These are phyloP conservation scores for Fraxinus sp. DNA, from an alignment of 305 asterid genomes.

Conservation along the genomic window DNA sequence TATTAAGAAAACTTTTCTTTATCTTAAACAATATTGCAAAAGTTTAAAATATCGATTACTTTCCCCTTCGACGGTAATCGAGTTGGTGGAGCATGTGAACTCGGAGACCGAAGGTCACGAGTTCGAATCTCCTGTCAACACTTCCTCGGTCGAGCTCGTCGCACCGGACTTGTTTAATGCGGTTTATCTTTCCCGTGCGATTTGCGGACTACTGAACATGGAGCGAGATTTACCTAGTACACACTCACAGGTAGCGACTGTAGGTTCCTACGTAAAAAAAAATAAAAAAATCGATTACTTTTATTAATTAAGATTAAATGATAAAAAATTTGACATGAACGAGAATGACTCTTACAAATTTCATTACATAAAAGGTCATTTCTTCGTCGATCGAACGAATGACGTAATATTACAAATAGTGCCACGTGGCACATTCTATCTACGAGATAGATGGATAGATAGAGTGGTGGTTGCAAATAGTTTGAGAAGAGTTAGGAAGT, in stretches of 20 bases:
- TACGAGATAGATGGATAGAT: constrained; percentile 5
- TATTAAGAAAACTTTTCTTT: neutral
- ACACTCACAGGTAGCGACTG: no score
- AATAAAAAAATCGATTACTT: no score
- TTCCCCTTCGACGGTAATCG: no score
- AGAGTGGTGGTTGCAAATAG: constrained; percentile 30
- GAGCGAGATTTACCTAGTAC: no score
- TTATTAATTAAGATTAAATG: neutral
- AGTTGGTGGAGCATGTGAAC: no score
- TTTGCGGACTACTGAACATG: no score
- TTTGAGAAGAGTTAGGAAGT: constrained; percentile 36
- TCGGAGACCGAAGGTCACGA: no score
- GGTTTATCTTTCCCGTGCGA: no score
- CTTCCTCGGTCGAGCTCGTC: no score
- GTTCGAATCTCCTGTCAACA: no score
- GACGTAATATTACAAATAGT: neutral
- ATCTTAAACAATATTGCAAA: neutral
- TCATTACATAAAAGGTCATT: neutral
- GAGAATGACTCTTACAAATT: neutral
- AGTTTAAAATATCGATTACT: neutral
- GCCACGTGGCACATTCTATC: constrained; percentile 39
- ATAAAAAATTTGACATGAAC: neutral
- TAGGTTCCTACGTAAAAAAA: no score
- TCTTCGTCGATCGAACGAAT: neutral
- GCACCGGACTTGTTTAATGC: no score